A percentile compares a stretch with the other conserved stretches of the same genome.
Conservation (phyloP, 139 green algal species). For the Pleodorina starrii region DNA sequence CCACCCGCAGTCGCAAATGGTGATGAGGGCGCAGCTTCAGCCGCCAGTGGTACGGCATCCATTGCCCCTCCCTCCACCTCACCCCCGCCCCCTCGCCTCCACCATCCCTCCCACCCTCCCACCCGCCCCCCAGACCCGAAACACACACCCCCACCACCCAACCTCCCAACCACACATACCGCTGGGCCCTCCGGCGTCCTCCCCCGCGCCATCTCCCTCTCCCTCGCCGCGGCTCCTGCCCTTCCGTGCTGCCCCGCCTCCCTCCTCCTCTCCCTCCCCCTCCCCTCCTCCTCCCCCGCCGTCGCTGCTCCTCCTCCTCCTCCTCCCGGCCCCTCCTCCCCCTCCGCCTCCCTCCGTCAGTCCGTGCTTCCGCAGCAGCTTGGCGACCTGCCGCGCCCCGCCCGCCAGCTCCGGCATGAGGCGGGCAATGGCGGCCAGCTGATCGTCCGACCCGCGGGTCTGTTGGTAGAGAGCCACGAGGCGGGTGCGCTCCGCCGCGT, state of each 20-base stretch:
- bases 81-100: too few relatives aligned
- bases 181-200: background rate
- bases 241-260: background rate
- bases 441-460: constrained; percentile 3
- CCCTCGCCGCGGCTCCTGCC: background rate
- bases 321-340: background rate
- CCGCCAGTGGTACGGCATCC: too few relatives aligned
- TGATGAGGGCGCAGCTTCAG: too few relatives aligned
- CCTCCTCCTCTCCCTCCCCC: background rate
- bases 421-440: constrained; percentile 52
- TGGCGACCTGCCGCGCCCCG: constrained; percentile 52
- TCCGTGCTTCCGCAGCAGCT: constrained; percentile 60
- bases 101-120: too few relatives aligned
- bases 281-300: background rate
- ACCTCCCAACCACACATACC: background rate
- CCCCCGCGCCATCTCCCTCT: background rate
- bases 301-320: background rate
- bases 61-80: too few relatives aligned
- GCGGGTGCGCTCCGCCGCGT: constrained; percentile 26
- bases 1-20: too few relatives aligned
- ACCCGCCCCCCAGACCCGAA: too few relatives aligned
- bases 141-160: too few relatives aligned
- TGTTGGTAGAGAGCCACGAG: constrained; percentile 45
- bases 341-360: constrained; percentile 44
- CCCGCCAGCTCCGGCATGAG: constrained; percentile 48